A percentile compares a stretch with the other conserved stretches of the same genome.
Evolutionary conservation across 129 eudicot species (phyloP).

Genomic region (Flaveria robusta): DNA sequence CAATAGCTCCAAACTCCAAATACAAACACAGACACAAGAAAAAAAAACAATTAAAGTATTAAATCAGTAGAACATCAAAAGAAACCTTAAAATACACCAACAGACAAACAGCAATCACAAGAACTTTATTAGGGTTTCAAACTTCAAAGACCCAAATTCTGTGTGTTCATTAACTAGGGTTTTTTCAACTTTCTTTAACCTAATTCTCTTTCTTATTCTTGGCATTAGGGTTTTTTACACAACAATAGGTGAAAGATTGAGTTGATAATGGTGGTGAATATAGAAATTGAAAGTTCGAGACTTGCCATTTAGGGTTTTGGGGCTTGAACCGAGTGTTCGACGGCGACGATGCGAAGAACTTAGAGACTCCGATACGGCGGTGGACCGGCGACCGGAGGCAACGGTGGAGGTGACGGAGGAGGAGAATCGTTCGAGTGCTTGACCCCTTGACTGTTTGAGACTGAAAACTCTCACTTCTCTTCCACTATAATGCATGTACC

Average conservation of each 20-base stretch:
- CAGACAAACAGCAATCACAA: neutral
- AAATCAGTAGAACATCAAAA: neutral
- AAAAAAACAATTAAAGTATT: neutral
- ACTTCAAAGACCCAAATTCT: neutral
- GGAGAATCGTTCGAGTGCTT: too few relatives aligned
- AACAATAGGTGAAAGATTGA: neutral
- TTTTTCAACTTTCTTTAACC: neutral
- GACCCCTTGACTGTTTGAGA: too few relatives aligned
- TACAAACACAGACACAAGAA: conserved; percentile 1
- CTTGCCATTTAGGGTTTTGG: conserved; percentile 7
- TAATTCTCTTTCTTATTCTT: too few relatives aligned
- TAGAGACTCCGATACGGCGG: too few relatives aligned
- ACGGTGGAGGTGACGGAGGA: too few relatives aligned
- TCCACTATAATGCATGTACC: too few relatives aligned
- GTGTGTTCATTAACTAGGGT: neutral
- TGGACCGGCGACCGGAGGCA: too few relatives aligned
- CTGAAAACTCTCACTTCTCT: too few relatives aligned
- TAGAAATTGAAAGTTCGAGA: neutral
- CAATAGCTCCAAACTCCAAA: conserved; percentile 9
- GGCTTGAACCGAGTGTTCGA: too few relatives aligned
- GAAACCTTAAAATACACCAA: neutral
- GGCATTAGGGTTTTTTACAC: neutral
- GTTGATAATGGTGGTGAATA: neutral
- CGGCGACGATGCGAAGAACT: too few relatives aligned
- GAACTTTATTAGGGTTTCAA: conserved; percentile 34